Conservation (phyloP, 345 rosid species). For the Populus davidiana region DNA sequence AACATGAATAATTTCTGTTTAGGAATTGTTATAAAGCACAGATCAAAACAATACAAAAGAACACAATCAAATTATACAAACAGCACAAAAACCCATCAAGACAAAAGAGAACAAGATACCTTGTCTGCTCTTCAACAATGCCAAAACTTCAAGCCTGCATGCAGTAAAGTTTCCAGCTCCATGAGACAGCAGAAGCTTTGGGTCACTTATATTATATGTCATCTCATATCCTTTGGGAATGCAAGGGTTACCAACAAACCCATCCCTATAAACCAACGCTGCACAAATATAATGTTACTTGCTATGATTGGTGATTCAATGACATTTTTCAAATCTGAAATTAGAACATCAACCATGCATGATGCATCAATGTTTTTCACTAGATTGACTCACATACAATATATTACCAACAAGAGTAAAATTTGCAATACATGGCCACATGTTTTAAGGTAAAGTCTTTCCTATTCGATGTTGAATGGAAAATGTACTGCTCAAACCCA, state of each 20-base stretch:
- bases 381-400: neutral
- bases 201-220: slow-evolving; percentile 16
- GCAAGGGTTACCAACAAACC: slow-evolving; percentile 31
- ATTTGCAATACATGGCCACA: neutral
- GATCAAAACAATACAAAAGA: neutral
- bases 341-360: neutral
- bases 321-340: slow-evolving; percentile 6
- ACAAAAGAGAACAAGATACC: slow-evolving; percentile 22
- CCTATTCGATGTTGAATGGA: neutral
- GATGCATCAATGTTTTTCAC: neutral
- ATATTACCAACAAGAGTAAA: neutral
- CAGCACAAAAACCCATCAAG: slow-evolving; percentile 5
- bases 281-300: slow-evolving; percentile 4
- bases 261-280: slow-evolving; percentile 24
- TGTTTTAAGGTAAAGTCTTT: neutral
- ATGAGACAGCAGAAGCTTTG: slow-evolving; percentile 18
- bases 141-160: slow-evolving; percentile 39
- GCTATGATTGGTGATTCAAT: neutral
- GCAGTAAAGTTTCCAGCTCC: slow-evolving; percentile 44
- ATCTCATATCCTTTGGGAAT: slow-evolving; percentile 36
- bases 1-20: neutral
- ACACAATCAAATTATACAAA: neutral
- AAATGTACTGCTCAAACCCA: neutral
- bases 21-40: neutral
- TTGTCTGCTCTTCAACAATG: slow-evolving; percentile 32